Conservation (phyloP, 1,284 basidiomycete genomes). For the Papiliotrema flavescens region DNA sequence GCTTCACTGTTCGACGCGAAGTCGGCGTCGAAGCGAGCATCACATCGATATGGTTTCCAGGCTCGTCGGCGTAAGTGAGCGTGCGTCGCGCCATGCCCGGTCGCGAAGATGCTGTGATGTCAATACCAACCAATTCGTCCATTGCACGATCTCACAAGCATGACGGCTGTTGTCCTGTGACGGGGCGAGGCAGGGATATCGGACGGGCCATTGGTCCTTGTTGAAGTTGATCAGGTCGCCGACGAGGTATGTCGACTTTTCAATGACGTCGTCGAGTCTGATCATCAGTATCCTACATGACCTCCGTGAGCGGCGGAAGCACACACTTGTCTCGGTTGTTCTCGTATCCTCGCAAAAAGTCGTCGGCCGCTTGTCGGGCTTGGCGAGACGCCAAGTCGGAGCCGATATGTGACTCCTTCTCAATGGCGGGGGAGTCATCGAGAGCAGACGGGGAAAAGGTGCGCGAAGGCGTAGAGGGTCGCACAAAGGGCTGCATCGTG, state of each 20-base stretch:
- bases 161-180: conserved; percentile 10
- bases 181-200: conserved; percentile 60
- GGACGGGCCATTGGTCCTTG: conserved; percentile 76
- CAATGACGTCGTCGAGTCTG: conserved; percentile 72
- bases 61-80: conserved; percentile 78
- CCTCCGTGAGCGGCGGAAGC: neutral
- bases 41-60: conserved; percentile 63
- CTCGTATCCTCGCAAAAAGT: conserved; percentile 46
- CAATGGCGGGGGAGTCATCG: conserved; percentile 32
- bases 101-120: conserved; percentile 6
- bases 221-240: conserved; percentile 74
- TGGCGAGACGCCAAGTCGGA: conserved; percentile 25
- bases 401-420: conserved; percentile 45
- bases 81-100: conserved; percentile 57
- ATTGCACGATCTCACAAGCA: conserved; percentile 20
- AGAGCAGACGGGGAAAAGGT: conserved; percentile 11
- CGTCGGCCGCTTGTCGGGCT: conserved; percentile 35
- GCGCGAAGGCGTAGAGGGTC: conserved; percentile 9
- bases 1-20: conserved; percentile 54
- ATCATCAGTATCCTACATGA: too few species aligned
- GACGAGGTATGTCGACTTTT: conserved; percentile 66
- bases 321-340: conserved; percentile 44
- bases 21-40: conserved; percentile 53
- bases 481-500: conserved; percentile 42
- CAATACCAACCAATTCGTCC: neutral